Conservation (phyloP, 192 early-diverging fungal species). For the Coemansia sp. region DNA sequence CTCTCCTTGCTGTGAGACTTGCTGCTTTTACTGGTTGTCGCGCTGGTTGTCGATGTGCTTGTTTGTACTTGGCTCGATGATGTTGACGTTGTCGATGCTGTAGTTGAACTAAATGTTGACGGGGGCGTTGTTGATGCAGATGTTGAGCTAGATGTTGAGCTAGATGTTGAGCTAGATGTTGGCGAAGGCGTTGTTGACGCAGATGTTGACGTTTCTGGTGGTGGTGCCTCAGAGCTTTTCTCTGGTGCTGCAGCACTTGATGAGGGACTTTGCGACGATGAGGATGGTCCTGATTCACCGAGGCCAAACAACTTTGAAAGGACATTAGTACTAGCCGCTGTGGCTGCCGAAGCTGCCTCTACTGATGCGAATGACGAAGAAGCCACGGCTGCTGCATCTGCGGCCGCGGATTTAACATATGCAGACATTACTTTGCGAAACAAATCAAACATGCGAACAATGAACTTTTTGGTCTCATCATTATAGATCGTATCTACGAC, state of each 20-base stretch:
- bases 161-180: background rate
- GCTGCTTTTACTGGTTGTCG: conserved; percentile 11
- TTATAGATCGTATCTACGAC: conserved; percentile 16
- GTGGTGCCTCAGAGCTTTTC: background rate
- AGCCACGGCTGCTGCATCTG: conserved; percentile 3
- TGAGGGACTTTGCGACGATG: background rate
- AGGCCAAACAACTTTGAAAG: background rate
- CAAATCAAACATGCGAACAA: conserved; percentile 34
- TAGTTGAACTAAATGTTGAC: background rate
- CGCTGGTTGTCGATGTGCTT: background rate
- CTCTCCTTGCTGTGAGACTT: background rate
- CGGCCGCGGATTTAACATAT: conserved; percentile 32
- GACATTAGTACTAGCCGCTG: background rate
- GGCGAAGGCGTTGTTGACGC: background rate
- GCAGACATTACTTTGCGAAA: conserved; percentile 28
- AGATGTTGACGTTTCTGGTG: background rate
- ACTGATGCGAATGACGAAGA: background rate
- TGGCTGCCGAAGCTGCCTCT: background rate
- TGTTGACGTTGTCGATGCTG: background rate
- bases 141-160: background rate
- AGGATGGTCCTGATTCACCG: background rate
- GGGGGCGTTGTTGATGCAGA: background rate
- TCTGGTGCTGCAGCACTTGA: background rate
- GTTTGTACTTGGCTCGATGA: background rate
- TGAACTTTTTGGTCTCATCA: conserved; percentile 28